A percentile compares a stretch with the other conserved stretches of the same genome.
These are phyloP conservation scores for Bonia amplexicaulis DNA, from an alignment of 176 grass and related monocot genomes.

Conservation along the genomic window DNA sequence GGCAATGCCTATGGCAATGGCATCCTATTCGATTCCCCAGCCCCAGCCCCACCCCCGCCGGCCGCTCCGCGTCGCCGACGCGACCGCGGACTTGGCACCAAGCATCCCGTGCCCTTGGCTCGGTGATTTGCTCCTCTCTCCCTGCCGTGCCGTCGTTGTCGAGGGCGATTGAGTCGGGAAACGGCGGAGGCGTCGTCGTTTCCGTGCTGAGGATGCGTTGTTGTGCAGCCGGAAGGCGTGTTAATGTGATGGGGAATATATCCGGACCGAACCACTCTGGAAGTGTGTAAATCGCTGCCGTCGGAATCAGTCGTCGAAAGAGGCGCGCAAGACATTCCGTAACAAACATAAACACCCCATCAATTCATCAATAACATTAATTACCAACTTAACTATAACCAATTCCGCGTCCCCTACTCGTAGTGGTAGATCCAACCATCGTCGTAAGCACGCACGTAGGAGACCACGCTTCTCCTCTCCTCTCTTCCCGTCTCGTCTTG, in stretches of 20 bases:
- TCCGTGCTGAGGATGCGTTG: no score
- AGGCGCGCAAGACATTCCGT: no score
- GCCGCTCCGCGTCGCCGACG: not conserved
- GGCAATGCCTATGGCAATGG: not conserved
- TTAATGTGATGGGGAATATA: no score
- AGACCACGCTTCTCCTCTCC: not conserved
- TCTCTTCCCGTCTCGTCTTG: not conserved
- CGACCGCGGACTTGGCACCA: not conserved
- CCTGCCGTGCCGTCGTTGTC: not conserved
- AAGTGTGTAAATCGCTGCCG: no score
- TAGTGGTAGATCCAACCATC: not conserved
- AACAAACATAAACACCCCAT: no score
- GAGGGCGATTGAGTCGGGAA: not conserved
- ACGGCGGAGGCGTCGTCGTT: no score
- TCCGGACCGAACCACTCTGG: no score
- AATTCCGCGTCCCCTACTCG: not conserved
- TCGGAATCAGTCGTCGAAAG: no score
- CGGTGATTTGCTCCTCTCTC: not conserved
- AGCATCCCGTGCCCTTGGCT: not conserved
- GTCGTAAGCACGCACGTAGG: no score
- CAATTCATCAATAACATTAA: no score
- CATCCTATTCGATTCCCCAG: not conserved
- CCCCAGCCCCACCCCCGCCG: not conserved
- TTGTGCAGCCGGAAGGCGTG: no score
- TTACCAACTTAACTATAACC: not conserved